These are phyloP conservation scores for Pterocarpus macrocarpus DNA, from an alignment of 306 rosid genomes.

Conservation along the genomic window DNA sequence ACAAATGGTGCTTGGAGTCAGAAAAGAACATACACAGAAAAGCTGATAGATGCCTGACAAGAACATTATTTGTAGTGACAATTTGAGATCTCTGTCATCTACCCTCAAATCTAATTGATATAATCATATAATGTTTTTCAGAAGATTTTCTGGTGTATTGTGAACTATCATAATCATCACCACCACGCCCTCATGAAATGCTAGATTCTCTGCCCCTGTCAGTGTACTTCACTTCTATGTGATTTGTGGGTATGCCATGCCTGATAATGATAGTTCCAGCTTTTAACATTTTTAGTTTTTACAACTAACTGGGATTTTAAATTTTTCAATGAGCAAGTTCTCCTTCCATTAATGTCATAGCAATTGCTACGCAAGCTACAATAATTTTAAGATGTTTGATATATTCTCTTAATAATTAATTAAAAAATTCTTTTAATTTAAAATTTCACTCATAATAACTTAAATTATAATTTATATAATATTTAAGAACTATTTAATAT, in stretches of 20 bases:
- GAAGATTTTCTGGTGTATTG: not conserved
- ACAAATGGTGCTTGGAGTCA: constrained; percentile 50
- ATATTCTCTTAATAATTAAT: too few relatives aligned
- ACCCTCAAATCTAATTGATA: constrained; percentile 12
- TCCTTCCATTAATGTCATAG: not conserved
- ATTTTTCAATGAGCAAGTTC: not conserved
- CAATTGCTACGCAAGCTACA: not conserved
- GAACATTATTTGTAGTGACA: not conserved
- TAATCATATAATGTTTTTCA: not conserved
- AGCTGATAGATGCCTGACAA: constrained; percentile 55
- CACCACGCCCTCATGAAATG: constrained; percentile 35
- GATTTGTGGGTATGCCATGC: not conserved
- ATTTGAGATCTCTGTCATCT: constrained; percentile 44
- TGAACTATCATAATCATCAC: constrained; percentile 37
- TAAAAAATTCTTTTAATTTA: too few relatives aligned
- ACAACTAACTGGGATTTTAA: not conserved
- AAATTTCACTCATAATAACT: too few relatives aligned
- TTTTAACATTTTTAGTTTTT: not conserved
- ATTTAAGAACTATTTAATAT: too few relatives aligned
- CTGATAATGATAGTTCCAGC: not conserved
- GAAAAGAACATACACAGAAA: constrained; percentile 45
- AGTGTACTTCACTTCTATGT: not conserved
- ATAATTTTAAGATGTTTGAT: too few relatives aligned
- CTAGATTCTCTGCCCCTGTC: constrained; percentile 29
- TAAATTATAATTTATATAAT: too few relatives aligned